These are phyloP conservation scores for Trichoderma parareesei DNA, from an alignment of 495 filamentous ascomycete species.

Conservation along the genomic window DNA sequence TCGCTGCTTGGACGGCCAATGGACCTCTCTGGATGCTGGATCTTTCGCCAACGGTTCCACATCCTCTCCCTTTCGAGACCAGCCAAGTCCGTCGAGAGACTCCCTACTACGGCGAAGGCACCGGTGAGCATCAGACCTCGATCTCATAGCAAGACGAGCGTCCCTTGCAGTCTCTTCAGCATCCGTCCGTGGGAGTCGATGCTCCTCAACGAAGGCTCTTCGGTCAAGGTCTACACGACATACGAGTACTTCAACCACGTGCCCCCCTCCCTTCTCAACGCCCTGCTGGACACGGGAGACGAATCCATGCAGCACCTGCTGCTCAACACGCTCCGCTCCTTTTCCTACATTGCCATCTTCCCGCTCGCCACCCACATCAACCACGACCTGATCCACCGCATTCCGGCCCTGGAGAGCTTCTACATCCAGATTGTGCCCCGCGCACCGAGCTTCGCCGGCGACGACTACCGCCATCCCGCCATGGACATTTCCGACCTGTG, in stretches of 20 bases:
- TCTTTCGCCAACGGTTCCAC: slow-evolving; percentile 32
- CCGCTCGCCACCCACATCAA: slow-evolving; percentile 32
- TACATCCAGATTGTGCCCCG: slow-evolving; percentile 38
- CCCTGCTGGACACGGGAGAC: slow-evolving; percentile 29
- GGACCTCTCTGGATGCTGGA: slow-evolving; percentile 30
- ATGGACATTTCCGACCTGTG: slow-evolving; percentile 33
- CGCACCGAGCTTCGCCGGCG: slow-evolving; percentile 26
- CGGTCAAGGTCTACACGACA: slow-evolving; percentile 25
- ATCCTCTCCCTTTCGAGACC: slow-evolving; percentile 30
- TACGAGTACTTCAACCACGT: slow-evolving; percentile 31
- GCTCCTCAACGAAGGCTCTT: slow-evolving; percentile 38
- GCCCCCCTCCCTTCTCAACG: slow-evolving; percentile 32
- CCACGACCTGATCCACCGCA: slow-evolving; percentile 21
- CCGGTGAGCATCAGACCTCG: background rate
- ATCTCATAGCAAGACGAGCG: background rate
- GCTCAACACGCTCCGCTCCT: slow-evolving; percentile 27
- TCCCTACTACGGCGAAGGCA: slow-evolving; percentile 3
- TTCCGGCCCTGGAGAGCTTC: slow-evolving; percentile 32
- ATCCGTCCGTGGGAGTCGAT: slow-evolving; percentile 33
- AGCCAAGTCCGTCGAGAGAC: background rate
- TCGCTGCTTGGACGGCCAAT: slow-evolving; percentile 31
- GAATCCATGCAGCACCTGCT: slow-evolving; percentile 25
- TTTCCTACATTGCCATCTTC: slow-evolving; percentile 43
- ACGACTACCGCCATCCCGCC: slow-evolving; percentile 24
- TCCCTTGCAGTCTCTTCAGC: slow-evolving; percentile 26